Evolutionary conservation across 1,284 basidiomycete genomes (phyloP).

Genomic region (Cutaneotrichosporon spelunceum): DNA sequence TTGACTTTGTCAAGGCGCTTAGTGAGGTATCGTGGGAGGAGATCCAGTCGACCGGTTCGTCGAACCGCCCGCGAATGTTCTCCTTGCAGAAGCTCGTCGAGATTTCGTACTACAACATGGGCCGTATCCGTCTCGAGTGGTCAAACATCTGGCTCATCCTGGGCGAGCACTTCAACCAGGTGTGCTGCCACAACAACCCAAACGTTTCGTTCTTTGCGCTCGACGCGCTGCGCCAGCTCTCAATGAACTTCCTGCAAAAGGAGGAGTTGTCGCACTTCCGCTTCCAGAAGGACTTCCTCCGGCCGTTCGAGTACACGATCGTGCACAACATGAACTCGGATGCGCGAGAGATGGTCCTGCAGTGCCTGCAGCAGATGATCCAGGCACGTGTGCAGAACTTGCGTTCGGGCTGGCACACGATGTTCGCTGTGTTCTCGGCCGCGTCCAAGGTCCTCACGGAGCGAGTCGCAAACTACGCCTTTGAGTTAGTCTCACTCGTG

Average conservation of each 20-base stretch:
- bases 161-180: constrained; percentile 98
- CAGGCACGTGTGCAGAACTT: constrained; percentile 92
- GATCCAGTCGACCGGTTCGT: constrained; percentile 93
- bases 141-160: constrained; percentile 96
- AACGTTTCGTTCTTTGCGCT: constrained; percentile 96
- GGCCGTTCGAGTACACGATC: constrained; percentile 98
- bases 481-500: constrained; percentile 89
- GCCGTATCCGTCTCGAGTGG: constrained; percentile 97
- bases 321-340: constrained; percentile 92
- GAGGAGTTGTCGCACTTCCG: constrained; percentile 98
- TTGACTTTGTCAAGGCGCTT: constrained; percentile 94
- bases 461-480: constrained; percentile 87
- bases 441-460: constrained; percentile 95
- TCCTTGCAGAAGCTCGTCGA: constrained; percentile 98
- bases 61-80: constrained; percentile 90
- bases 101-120: constrained; percentile 99
- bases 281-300: constrained; percentile 98
- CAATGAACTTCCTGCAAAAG: constrained; percentile 98
- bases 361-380: constrained; percentile 99
- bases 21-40: constrained; percentile 99
- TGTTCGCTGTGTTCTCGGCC: constrained; percentile 97
- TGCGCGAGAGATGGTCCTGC: constrained; percentile 94
- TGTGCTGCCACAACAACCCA: constrained; percentile 96
- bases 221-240: constrained; percentile 94
- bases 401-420: constrained; percentile 97